Evolutionary conservation across 2,329 filamentous ascomycete genomes (phyloP), one percentile per base, ranked within the genome.

Genomic region (Fusarium luffae): DNA sequence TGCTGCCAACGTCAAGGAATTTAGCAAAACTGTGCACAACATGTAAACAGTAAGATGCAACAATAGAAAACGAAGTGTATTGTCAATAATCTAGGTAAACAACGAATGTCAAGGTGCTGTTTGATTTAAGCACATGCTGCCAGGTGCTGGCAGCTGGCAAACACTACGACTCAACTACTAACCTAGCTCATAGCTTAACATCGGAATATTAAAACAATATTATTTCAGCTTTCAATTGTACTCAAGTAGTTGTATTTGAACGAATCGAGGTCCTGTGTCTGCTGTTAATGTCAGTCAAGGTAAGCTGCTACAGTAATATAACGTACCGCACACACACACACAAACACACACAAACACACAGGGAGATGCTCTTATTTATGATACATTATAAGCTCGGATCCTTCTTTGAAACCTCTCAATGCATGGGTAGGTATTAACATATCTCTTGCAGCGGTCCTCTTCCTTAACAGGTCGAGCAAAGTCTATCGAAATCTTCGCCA

Each of bases 121-220:
- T 21, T 25, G 16, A 19, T 32, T 32, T 16, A 23, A 23, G 19
- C 28, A 51, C 32, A 37, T 5, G 11, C 54, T 52, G 55, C n/a
- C 66, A 60, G 61, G 21, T 51, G 44, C 25, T 44, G 19, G 5
- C 66, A 69, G 47, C 49, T 66, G 37, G 19, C 10, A 19, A 32
- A 32, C n/a, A 23, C 14, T n/a, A 21, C n/a, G 11, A 32, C 27
- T 37, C 34, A 18, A 47, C 18, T 4, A 30, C 28, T 30, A 30
- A 30, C 28, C 28, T 30, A 13, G 25, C 25, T 10, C 8, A 19
- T 30, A 47, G 13, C 25, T n/a, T 34, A 34, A 16, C 32, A 34
- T 34, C 14, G 32, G 32, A 34, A 34, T 18, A 34, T 34, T 16
- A 34, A 34, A 37, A 18, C 34, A 47, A 27, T n/a, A 8, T 28